These are phyloP conservation scores for Pseudocercospora musae DNA, from an alignment of 2,329 filamentous ascomycete genomes.

Conservation along the genomic window DNA sequence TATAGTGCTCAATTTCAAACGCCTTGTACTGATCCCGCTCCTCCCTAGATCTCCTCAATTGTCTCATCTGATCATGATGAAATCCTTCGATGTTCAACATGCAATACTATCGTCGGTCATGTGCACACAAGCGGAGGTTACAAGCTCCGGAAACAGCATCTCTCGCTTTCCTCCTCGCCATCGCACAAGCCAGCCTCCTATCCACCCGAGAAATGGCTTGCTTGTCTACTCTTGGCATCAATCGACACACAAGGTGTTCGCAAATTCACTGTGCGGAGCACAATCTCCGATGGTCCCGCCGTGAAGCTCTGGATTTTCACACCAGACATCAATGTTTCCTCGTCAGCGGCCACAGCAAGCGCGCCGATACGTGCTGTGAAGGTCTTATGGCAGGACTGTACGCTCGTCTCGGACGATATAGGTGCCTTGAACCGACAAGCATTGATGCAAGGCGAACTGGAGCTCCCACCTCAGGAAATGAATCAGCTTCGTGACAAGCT, in stretches of 20 bases:
- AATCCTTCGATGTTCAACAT: slow-evolving; percentile 37
- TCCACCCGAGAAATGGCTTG: slow-evolving; percentile 44
- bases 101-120: slow-evolving; percentile 37
- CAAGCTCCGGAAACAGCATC: slow-evolving; percentile 30
- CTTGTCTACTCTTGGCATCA: slow-evolving; percentile 55
- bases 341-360: slow-evolving; percentile 32
- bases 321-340: slow-evolving; percentile 56
- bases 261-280: slow-evolving; percentile 59
- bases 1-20: background rate
- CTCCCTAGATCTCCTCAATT: background rate
- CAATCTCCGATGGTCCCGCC: background rate
- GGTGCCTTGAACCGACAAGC: slow-evolving; percentile 17
- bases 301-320: slow-evolving; percentile 57
- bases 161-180: slow-evolving; percentile 24
- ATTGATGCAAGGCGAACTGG: slow-evolving; percentile 30
- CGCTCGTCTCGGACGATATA: slow-evolving; percentile 8
- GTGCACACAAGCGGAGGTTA: slow-evolving; percentile 47
- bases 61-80: background rate
- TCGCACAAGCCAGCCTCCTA: slow-evolving; percentile 9
- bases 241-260: slow-evolving; percentile 56
- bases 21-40: slow-evolving; percentile 9
- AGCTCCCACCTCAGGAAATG: slow-evolving; percentile 24
- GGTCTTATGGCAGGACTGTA: slow-evolving; percentile 47
- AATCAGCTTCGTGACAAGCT: slow-evolving; percentile 45
- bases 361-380: slow-evolving; percentile 55